Evolutionary conservation across 2,329 filamentous ascomycete species (phyloP), one percentile per base, ranked within the genome.

Genomic region (Claviceps cyperi): DNA sequence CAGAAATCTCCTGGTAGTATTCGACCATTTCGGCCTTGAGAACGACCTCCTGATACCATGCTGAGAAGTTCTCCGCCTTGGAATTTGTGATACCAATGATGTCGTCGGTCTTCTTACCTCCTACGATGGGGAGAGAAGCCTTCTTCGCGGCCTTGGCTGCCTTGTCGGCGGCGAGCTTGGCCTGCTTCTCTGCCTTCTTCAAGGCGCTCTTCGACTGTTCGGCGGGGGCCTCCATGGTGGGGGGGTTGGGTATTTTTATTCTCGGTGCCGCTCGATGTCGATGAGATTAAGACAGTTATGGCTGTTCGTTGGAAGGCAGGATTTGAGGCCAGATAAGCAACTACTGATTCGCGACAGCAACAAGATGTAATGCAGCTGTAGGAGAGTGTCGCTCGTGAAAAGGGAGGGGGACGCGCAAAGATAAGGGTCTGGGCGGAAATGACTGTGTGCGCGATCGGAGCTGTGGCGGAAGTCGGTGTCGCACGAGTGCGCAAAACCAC

Each of bases 31-130:
- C 88, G 59, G 88, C 87, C 78, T 98, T 98, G 63, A 90, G 82
- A 51, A 98, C 84, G 53, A 97, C 86, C 70, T 98, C 91, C 70
- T 95, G 88, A 70, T 98, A 98, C 92, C 92, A 98, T 68, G 83
- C 81, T 47, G 87, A 77, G 65, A 98, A 92, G 70, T 97, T 88
- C 46, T 86, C 83, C 46, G 83, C 74, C 70, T 96, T 97, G 55
- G 78, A 76, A 53, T 85, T 81, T 55, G 90, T 92, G 61, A 96
- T 95, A 56, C 90, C 90, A 60, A 92, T 94, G 56, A 94, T 79
- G 56, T 81, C 77, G 62, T 80, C 77, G 9, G 69, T 59, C 68
- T 80, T 80, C 69, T 80, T 80, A 59, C 74, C 74, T 49, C 75
- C 75, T 36, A 76, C 74, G 22, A 80, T 67, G 24, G 75, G 68